Evolutionary conservation across 1,139 yeast genomes (phyloP).

Genomic region (Sugiyamaella japonica): DNA sequence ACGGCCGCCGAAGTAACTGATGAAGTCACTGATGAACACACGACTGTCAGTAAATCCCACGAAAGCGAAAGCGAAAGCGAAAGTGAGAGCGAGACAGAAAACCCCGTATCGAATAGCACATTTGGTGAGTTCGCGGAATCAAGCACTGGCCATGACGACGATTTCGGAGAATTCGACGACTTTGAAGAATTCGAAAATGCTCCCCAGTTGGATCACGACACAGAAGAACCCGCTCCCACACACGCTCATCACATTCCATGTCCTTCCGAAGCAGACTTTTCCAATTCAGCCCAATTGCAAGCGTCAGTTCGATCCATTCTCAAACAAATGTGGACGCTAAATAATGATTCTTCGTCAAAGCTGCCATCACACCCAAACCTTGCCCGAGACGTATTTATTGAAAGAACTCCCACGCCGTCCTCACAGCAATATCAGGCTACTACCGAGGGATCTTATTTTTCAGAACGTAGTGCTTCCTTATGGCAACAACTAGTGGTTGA

Average conservation of each 20-base stretch:
- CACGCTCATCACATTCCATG: conserved; percentile 8
- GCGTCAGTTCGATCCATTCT: conserved; percentile 28
- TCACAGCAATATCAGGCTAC: background rate
- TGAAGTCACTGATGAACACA: too few species aligned
- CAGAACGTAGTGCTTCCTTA: conserved; percentile 37
- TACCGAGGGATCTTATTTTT: conserved; percentile 29
- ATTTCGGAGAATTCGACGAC: conserved; percentile 29
- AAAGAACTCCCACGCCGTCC: conserved; percentile 2
- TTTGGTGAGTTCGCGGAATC: background rate
- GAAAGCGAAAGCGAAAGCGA: too few species aligned
- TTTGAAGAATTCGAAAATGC: conserved; percentile 32
- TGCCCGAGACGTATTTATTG: background rate
- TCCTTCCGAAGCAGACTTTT: conserved; percentile 29
- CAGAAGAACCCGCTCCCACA: conserved; percentile 3
- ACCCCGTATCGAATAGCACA: too few species aligned
- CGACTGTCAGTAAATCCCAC: too few species aligned
- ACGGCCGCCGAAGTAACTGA: too few species aligned
- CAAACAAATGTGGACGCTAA: conserved; percentile 9
- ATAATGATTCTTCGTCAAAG: conserved; percentile 2
- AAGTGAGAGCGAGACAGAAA: too few species aligned
- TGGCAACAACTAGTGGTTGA: conserved; percentile 40
- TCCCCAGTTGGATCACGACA: conserved; percentile 33
- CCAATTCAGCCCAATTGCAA: conserved; percentile 32
- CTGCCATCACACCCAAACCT: background rate
- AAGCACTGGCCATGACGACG: background rate